A percentile compares a stretch with the other conserved stretches of the same genome.
phyloP scores from a whole-genome alignment of 1,284 basidiomycete species.

The Pseudozyma tsukubaensis region DNA sequence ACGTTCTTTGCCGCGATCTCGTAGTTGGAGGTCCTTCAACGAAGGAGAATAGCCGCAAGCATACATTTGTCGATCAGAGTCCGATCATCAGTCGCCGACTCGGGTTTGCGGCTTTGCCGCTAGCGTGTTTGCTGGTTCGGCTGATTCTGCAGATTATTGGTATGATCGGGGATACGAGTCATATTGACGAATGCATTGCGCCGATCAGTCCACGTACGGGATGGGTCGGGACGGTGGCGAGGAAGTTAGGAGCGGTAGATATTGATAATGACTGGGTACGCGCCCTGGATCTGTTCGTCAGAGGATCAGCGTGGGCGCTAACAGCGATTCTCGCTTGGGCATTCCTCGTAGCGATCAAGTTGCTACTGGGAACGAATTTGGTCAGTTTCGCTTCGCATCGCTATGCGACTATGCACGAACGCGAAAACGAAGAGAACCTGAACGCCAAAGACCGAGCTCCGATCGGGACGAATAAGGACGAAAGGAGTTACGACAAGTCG shows the following conservation, averaged over 20 bases:
- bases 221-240: slow-evolving; percentile 43
- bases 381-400: slow-evolving; percentile 60
- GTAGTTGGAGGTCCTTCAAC: slow-evolving; percentile 78
- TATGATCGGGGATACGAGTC: slow-evolving; percentile 73
- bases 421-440: slow-evolving; percentile 63
- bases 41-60: slow-evolving; percentile 71
- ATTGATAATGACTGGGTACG: slow-evolving; percentile 41
- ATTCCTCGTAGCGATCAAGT: slow-evolving; percentile 63
- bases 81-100: slow-evolving; percentile 91
- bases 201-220: slow-evolving; percentile 27
- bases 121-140: slow-evolving; percentile 89
- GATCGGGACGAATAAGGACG: slow-evolving; percentile 62
- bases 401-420: slow-evolving; percentile 57
- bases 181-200: slow-evolving; percentile 69
- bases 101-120: slow-evolving; percentile 91
- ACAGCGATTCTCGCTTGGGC: slow-evolving; percentile 53
- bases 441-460: slow-evolving; percentile 59
- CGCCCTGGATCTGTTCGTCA: slow-evolving; percentile 35
- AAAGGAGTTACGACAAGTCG: slow-evolving; percentile 56
- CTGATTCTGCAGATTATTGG: slow-evolving; percentile 82
- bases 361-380: slow-evolving; percentile 63
- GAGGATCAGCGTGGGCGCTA: slow-evolving; percentile 49
- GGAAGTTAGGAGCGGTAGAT: slow-evolving; percentile 35
- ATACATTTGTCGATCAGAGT: slow-evolving; percentile 92
- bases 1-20: slow-evolving; percentile 94